Base-by-base conservation (phyloP, 768 basidiomycete genomes). In the Inosperma sp. region DNA sequence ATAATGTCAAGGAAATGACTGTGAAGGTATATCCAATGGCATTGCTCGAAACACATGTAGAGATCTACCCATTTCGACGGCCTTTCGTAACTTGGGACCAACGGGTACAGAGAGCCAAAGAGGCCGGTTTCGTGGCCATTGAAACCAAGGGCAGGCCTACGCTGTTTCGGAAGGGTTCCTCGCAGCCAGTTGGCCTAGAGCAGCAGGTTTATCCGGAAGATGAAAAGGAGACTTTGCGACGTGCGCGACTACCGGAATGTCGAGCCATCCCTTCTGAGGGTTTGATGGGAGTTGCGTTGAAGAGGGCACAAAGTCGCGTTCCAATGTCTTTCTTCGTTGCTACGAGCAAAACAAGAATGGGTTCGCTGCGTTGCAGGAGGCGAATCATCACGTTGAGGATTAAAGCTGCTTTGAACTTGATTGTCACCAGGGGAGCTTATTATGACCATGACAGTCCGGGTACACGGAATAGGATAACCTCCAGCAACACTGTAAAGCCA, bases 401-500 rank as follows among this genome's bases (percentile, higher is more conserved):
- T 26, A 74, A 74, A 59, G 62, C 63, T 8, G 72, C 73, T 4
- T 34, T 77, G 22, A 63, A 60, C 19, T 62, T 77, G 14, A 68
- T 79, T 27, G 68, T 72, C 19, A 60, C 65, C 4, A 70, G 73
- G 4, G 74, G 73, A 0, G 75, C 75, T 12, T 58, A 71, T 35
- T 62, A 57, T 23, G 52, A 43, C 6, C 49, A 61, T 17, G 35
- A 36, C 52, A 47, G 23, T 42, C 48, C 2, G 31, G 40, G 5
- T 37, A 46, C 23, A 22, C 13, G 12, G 35, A 44, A 16, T 25
- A n/a, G 26, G 39, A 19, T n/a, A 29, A 41, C 10, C 7, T 7
- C 7, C 4, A 27, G 10, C 4, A 3, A 9, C 30, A 5, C 10
- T 13, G 21, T 4, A 34, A 47, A 2, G n/a, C 6, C 14, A 17